Conservation (phyloP, 2,329 filamentous ascomycete genomes). For the Phialophora verrucosa region DNA sequence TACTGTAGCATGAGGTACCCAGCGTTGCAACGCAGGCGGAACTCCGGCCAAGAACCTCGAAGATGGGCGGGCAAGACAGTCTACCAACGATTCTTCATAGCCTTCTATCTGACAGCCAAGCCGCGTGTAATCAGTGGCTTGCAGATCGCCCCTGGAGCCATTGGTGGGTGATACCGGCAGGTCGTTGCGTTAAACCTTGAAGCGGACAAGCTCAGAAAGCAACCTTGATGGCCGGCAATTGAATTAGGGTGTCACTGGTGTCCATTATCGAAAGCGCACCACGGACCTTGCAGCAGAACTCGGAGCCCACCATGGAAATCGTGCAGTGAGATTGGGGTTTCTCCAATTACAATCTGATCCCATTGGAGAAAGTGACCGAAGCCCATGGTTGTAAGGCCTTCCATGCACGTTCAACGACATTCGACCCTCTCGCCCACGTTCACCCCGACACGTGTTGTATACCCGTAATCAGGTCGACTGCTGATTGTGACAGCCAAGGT, state of each 20-base stretch:
- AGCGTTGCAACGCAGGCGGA: slow-evolving; percentile 4
- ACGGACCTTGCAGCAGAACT: neutral
- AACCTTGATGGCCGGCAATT: slow-evolving; percentile 9
- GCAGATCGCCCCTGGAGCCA: neutral
- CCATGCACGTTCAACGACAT: neutral
- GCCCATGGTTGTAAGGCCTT: neutral
- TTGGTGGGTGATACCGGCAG: slow-evolving; percentile 10
- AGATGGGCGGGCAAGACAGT: neutral
- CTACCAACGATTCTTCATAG: slow-evolving; percentile 4
- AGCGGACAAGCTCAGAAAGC: slow-evolving; percentile 7
- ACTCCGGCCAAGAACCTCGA: slow-evolving; percentile 7
- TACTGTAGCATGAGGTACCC: neutral
- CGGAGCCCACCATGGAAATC: neutral
- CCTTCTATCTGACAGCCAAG: slow-evolving; percentile 14
- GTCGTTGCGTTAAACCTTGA: neutral
- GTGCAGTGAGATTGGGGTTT: slow-evolving; percentile 19
- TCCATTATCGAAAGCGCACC: neutral
- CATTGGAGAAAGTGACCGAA: neutral
- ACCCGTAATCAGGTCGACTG: neutral
- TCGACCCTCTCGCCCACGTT: neutral
- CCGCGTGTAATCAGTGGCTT: neutral
- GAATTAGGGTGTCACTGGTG: neutral
- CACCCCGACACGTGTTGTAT: neutral
- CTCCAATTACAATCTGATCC: slow-evolving; percentile 14
- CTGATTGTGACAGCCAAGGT: neutral